Evolutionary conservation across 495 filamentous ascomycete genomes (phyloP), one percentile per base, ranked within the genome.

Genomic region (Aspergillus olivimuriae): DNA sequence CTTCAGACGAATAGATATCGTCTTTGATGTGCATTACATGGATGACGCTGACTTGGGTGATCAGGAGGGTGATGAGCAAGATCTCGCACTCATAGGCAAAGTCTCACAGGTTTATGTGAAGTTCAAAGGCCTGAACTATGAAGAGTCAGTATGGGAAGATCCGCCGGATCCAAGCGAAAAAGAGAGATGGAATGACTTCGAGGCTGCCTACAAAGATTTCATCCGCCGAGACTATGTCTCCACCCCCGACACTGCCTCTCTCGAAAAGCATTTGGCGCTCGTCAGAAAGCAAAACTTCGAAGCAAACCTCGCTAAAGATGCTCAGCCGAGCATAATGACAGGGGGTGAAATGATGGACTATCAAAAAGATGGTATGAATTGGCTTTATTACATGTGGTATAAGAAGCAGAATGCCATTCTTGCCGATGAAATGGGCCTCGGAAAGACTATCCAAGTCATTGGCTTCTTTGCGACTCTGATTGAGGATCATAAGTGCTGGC

Each of bases 351-450:
- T 96, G 28, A 97, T 99, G 90, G 70, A 76, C 9, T 99, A 99
- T 57, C 94, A 99, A 57, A 66, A 91, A 31, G 87, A 96, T 15
- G 94, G 94, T 12, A 61, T 97, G 44, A 96, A 97, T 57, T 99
- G 92, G 89, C 77, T 97, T n/a, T 84, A 94, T 45, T 95, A 88
- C 59, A 90, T 87, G 57, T 95, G 87, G 70, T 79, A 85, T 47
- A 68, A 77, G 36, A 71, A 82, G 47, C 75, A 86, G 47, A 97
- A 94, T 53, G 83, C 84, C n/a, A 92, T 99, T 53, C 77, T 99
- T 2, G 94, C 94, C 2, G 94, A 99, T 53, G 94, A 99, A 58
- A 99, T 99, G 94, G 94, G 94, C 4, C 79, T 99, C 8, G 94
- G 94, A 19, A 99, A 99, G 70, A 99, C 94, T 0, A 86, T 99